A percentile compares a stretch with the other conserved stretches of the same genome.
These are phyloP conservation scores for Elaeis oleifera DNA, from an alignment of 202 grass and related monocot species.

Conservation along the genomic window DNA sequence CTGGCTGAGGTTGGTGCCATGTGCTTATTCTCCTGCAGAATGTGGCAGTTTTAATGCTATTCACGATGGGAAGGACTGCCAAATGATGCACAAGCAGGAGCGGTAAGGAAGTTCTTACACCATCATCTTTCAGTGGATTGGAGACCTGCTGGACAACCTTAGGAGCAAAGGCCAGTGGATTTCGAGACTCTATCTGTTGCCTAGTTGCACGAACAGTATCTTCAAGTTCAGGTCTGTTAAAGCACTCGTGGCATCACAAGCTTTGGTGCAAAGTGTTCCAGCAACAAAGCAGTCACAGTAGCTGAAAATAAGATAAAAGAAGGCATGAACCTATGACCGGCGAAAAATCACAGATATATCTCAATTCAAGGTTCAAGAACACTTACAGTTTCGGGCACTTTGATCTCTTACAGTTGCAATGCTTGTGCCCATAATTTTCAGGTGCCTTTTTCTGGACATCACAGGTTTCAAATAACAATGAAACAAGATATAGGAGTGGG, in stretches of 20 bases:
- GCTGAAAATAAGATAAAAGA: constrained; percentile 9
- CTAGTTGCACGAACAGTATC: constrained; percentile 17
- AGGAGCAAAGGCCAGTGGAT: constrained; percentile 39
- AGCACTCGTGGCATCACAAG: constrained; percentile 28
- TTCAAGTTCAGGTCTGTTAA: constrained; percentile 23
- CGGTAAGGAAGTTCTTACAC: constrained; percentile 3
- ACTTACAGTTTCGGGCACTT: constrained; percentile 34
- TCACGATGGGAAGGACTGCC: constrained; percentile 4
- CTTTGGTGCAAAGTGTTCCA: constrained; percentile 25
- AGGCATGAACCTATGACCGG: background rate
- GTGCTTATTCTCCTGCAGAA: constrained; percentile 20
- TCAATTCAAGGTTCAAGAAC: background rate
- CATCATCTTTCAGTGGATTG: constrained; percentile 15
- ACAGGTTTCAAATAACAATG: background rate
- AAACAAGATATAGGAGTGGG: background rate
- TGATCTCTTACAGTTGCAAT: constrained; percentile 32
- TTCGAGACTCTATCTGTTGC: constrained; percentile 27
- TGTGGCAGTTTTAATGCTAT: background rate
- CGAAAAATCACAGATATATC: background rate
- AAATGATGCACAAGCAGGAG: background rate
- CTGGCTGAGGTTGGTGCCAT: constrained; percentile 23
- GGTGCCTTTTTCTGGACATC: constrained; percentile 19
- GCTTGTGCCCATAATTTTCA: constrained; percentile 24
- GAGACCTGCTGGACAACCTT: constrained; percentile 22
- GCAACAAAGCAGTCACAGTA: constrained; percentile 40